phyloP scores from a whole-genome alignment of 1,284 basidiomycete species.

The Ustilago hordei region DNA sequence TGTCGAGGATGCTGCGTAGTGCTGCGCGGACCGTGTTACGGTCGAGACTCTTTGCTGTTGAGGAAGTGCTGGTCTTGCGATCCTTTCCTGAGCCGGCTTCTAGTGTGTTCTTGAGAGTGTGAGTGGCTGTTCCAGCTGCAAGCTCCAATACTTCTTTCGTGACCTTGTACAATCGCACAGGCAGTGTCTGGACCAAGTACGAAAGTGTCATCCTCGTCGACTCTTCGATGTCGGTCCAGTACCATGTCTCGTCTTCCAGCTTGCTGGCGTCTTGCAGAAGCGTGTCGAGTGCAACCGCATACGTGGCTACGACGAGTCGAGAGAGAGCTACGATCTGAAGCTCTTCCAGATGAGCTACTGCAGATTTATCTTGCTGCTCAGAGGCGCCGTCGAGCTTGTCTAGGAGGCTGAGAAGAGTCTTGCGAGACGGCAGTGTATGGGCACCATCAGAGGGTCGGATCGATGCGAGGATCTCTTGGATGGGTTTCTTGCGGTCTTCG shows the following conservation, averaged over 20 bases:
- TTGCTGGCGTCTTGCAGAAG: conserved; percentile 53
- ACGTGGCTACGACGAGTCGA: conserved; percentile 51
- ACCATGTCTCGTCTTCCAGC: conserved; percentile 57
- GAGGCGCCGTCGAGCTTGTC: conserved; percentile 33
- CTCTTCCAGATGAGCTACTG: conserved; percentile 24
- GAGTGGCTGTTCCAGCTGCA: conserved; percentile 35
- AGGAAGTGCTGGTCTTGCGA: conserved; percentile 8
- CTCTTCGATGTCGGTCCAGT: conserved; percentile 61
- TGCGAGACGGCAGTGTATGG: conserved; percentile 28
- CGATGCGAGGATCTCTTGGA: conserved; percentile 31
- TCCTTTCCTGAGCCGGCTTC: conserved; percentile 14
- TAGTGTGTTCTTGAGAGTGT: conserved; percentile 30
- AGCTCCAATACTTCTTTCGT: conserved; percentile 36
- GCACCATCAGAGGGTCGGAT: conserved; percentile 34
- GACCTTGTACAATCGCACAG: conserved; percentile 41
- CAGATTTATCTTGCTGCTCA: conserved; percentile 10
- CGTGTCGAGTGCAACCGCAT: conserved; percentile 50
- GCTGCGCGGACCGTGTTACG: conserved; percentile 27
- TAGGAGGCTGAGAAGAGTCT: conserved; percentile 37
- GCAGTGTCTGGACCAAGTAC: conserved; percentile 56
- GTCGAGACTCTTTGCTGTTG: conserved; percentile 25
- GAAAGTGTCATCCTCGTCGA: conserved; percentile 31
- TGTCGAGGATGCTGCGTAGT: conserved; percentile 43
- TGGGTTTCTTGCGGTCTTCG: conserved; percentile 30
- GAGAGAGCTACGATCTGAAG: conserved; percentile 48